A percentile compares a stretch with the other conserved stretches of the same genome.
Conservation (phyloP, 2,329 filamentous ascomycete genomes). For the Pyricularia sp. region DNA sequence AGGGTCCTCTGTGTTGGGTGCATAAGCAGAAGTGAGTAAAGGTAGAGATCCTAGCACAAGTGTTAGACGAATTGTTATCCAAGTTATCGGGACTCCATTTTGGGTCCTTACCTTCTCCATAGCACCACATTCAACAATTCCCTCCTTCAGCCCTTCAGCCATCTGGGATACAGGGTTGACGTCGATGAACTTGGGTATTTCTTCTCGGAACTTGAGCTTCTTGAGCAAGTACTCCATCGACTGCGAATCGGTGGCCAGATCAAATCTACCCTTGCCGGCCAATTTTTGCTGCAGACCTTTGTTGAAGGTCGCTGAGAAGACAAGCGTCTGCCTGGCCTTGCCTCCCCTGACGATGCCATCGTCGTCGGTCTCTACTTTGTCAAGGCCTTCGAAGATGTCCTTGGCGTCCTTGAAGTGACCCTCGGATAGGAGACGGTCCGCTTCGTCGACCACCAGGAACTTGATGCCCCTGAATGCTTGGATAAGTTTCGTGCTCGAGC, state of each 20-base stretch:
- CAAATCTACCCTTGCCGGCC: conserved; percentile 61
- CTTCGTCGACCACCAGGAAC: conserved; percentile 89
- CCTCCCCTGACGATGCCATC: conserved; percentile 37
- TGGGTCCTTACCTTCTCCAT: conserved; percentile 66
- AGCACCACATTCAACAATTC: conserved; percentile 81
- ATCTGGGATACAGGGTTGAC: conserved; percentile 84
- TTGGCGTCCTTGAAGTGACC: conserved; percentile 93
- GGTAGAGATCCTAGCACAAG: conserved; percentile 64
- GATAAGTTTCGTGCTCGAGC: conserved; percentile 61
- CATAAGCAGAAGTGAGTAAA: conserved; percentile 79
- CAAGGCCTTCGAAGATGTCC: conserved; percentile 74
- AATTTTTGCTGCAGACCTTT: conserved; percentile 87
- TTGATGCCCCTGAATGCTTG: conserved; percentile 61
- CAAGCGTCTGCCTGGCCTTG: conserved; percentile 67
- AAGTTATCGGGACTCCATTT: background rate
- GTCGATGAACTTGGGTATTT: conserved; percentile 83
- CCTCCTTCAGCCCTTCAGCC: conserved; percentile 78
- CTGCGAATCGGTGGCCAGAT: conserved; percentile 62
- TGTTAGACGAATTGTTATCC: conserved; percentile 11
- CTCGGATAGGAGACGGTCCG: conserved; percentile 81
- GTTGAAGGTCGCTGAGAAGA: conserved; percentile 95
- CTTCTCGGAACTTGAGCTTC: conserved; percentile 78
- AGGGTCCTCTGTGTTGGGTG: conserved; percentile 74
- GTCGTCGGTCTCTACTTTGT: conserved; percentile 57
- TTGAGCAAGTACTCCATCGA: conserved; percentile 90